These are phyloP conservation scores for Trichosporon coremiiforme DNA, from an alignment of 1,284 basidiomycete genomes.

Conservation along the genomic window DNA sequence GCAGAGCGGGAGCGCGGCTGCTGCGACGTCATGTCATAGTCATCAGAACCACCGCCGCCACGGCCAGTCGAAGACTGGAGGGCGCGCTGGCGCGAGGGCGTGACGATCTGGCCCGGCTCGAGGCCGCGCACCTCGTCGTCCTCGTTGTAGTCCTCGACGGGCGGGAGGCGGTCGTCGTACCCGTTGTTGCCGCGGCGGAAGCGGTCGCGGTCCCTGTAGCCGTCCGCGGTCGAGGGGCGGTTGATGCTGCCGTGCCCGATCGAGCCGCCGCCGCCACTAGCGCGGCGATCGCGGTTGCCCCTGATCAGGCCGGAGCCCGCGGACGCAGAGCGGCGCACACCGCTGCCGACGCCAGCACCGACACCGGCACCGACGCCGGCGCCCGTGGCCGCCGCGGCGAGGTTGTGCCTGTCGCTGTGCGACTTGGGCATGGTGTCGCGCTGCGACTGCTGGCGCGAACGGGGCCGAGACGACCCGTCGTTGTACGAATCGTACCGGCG, in stretches of 20 bases:
- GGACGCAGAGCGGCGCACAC: constrained; percentile 1
- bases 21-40: constrained; percentile 22
- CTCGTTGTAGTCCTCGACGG: constrained; percentile 25
- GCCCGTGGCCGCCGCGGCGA: neutral
- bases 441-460: neutral
- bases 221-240: constrained; percentile 19
- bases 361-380: constrained; percentile 23
- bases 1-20: constrained; percentile 38
- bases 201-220: neutral
- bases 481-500: neutral
- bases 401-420: constrained; percentile 4
- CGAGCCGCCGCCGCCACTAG: constrained; percentile 2
- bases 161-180: constrained; percentile 28
- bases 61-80: constrained; percentile 40
- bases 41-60: constrained; percentile 30
- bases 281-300: constrained; percentile 1
- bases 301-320: constrained; percentile 14
- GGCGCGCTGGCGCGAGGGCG: constrained; percentile 41
- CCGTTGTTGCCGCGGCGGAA: constrained; percentile 14
- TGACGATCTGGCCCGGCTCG: constrained; percentile 39
- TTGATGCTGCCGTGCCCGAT: constrained; percentile 4
- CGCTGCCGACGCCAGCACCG: constrained; percentile 18
- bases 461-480: neutral
- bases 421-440: neutral
- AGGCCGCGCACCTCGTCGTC: constrained; percentile 29